Evolutionary conservation across 2,329 filamentous ascomycete genomes (phyloP).

Genomic region (Trichoderma cornu-damae): DNA sequence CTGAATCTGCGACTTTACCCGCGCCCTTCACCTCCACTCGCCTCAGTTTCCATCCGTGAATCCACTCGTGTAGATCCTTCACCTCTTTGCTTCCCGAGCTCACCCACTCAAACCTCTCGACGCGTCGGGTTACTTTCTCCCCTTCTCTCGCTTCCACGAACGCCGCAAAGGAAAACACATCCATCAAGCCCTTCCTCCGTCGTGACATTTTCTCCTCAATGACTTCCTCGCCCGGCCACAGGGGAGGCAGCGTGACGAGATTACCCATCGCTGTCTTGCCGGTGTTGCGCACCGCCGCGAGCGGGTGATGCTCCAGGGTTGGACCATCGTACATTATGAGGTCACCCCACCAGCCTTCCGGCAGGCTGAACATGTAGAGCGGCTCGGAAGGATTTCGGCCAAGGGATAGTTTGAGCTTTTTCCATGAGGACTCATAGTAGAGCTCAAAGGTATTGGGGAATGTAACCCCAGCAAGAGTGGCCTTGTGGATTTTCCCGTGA

Average conservation of each 20-base stretch:
- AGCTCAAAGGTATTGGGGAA: slow-evolving; percentile 8
- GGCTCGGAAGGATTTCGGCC: neutral
- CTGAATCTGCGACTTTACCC: neutral
- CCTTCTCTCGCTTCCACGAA: slow-evolving; percentile 27
- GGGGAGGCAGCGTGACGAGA: slow-evolving; percentile 19
- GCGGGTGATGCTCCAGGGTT: slow-evolving; percentile 4
- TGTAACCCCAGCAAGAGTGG: neutral
- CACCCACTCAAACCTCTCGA: slow-evolving; percentile 43
- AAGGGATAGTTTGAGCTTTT: slow-evolving; percentile 5
- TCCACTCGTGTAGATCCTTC: slow-evolving; percentile 28
- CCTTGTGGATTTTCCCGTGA: neutral
- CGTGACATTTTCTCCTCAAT: slow-evolving; percentile 16
- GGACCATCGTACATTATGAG: slow-evolving; percentile 18
- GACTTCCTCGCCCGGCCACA: slow-evolving; percentile 13
- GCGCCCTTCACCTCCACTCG: slow-evolving; percentile 19
- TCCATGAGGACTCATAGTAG: slow-evolving; percentile 13
- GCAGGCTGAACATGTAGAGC: slow-evolving; percentile 13
- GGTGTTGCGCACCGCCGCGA: slow-evolving; percentile 12
- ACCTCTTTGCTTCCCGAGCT: slow-evolving; percentile 33
- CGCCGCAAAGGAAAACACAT: slow-evolving; percentile 32
- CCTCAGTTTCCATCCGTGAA: slow-evolving; percentile 38
- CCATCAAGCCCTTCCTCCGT: neutral
- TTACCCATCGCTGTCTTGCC: neutral
- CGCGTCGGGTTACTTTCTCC: neutral
- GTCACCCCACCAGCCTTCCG: slow-evolving; percentile 12